Conservation (phyloP, 2,329 filamentous ascomycete genomes). For the Cladosporium colombiae region DNA sequence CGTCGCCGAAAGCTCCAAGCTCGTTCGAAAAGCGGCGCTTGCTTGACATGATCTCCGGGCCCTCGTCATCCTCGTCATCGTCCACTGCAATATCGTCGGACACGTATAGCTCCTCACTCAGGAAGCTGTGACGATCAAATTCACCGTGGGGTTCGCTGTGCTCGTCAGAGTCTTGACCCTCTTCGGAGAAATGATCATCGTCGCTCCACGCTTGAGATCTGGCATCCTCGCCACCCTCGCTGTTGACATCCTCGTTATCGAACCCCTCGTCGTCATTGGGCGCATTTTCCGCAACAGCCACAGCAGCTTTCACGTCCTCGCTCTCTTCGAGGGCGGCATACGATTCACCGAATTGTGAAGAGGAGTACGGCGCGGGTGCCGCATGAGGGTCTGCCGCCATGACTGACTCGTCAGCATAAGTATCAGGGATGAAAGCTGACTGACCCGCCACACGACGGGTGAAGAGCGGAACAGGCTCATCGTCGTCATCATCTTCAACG, state of each 20-base stretch:
- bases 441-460: background rate
- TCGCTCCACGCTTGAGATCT: background rate
- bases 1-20: conserved; percentile 21
- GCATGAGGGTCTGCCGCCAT: background rate
- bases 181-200: background rate
- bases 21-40: conserved; percentile 25
- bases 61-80: conserved; percentile 23
- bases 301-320: background rate
- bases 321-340: background rate
- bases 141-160: background rate
- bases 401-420: conserved; percentile 15
- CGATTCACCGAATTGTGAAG: background rate
- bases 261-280: background rate
- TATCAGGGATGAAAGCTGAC: conserved; percentile 18
- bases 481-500: conserved; percentile 27
- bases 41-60: conserved; percentile 27
- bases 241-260: background rate
- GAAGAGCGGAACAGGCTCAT: background rate
- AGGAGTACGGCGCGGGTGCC: background rate
- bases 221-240: background rate
- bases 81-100: conserved; percentile 21
- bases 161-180: background rate
- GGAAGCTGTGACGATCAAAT: background rate
- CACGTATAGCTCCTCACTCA: conserved; percentile 1
- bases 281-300: background rate